Percentiles rank a stretch among this genome's conserved stretches.
These are phyloP conservation scores for Calonectria naviculata DNA, from an alignment of 2,329 filamentous ascomycete genomes.

Conservation along the genomic window DNA sequence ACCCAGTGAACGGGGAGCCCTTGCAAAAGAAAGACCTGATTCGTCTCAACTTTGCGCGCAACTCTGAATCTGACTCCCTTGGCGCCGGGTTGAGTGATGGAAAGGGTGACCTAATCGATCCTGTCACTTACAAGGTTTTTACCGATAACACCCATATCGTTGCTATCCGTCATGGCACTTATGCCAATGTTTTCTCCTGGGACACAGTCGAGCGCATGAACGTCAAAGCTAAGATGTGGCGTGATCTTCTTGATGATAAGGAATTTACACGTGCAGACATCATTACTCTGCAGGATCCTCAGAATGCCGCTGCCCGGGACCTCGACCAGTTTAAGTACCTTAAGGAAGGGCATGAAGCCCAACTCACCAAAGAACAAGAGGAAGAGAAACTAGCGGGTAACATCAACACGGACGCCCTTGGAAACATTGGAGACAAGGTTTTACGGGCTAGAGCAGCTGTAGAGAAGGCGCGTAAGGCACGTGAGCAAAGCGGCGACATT, in stretches of 20 bases:
- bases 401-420: conserved; percentile 84
- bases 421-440: conserved; percentile 83
- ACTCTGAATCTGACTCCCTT: conserved; percentile 74
- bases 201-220: conserved; percentile 97
- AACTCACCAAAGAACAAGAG: conserved; percentile 76
- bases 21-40: conserved; percentile 87
- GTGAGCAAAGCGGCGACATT: conserved; percentile 69
- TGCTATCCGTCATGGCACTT: conserved; percentile 80
- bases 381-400: conserved; percentile 72
- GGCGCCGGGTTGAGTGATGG: conserved; percentile 61
- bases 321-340: conserved; percentile 90
- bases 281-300: conserved; percentile 95
- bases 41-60: conserved; percentile 91
- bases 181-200: conserved; percentile 96
- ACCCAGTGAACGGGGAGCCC: conserved; percentile 85
- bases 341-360: conserved; percentile 79
- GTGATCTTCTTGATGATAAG: conserved; percentile 86
- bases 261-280: conserved; percentile 92
- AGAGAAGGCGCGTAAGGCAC: conserved; percentile 85
- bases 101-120: conserved; percentile 88
- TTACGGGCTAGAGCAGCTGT: conserved; percentile 92
- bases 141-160: conserved; percentile 99
- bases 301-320: conserved; percentile 85
- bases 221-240: conserved; percentile 97
- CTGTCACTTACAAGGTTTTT: conserved; percentile 96